Conservation (phyloP, 306 rosid species). For the Urtica urens region DNA sequence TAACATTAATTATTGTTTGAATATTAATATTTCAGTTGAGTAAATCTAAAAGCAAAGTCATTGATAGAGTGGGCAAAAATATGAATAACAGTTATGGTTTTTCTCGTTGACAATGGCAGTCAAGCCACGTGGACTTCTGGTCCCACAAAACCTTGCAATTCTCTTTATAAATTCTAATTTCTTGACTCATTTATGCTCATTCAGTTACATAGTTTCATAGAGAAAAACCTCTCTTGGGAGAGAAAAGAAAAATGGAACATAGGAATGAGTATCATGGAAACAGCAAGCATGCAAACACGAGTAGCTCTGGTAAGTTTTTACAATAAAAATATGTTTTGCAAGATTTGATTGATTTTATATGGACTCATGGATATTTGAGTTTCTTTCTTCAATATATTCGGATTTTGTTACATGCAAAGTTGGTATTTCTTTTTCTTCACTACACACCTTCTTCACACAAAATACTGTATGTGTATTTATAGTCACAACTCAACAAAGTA, state of each 20-base stretch:
- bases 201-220: slow-evolving; percentile 7
- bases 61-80: too few species aligned
- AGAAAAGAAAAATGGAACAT: slow-evolving; percentile 17
- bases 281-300: slow-evolving; percentile 18
- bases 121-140: slow-evolving; percentile 17
- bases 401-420: background rate
- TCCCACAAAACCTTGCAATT: background rate
- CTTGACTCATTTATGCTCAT: background rate
- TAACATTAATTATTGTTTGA: too few species aligned
- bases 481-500: too few species aligned
- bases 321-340: background rate
- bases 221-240: background rate
- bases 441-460: too few species aligned
- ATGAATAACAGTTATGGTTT: slow-evolving; percentile 11
- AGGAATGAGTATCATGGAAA: slow-evolving; percentile 4
- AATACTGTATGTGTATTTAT: too few species aligned
- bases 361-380: too few species aligned
- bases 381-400: background rate
- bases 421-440: background rate
- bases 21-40: too few species aligned
- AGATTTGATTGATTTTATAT: background rate
- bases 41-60: too few species aligned
- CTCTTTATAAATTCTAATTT: slow-evolving; percentile 7
- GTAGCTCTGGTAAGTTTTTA: slow-evolving; percentile 7
- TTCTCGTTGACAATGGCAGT: slow-evolving; percentile 22